Base-by-base conservation (phyloP, 75 land plant genomes). In the Isoetes taiwanensis region DNA sequence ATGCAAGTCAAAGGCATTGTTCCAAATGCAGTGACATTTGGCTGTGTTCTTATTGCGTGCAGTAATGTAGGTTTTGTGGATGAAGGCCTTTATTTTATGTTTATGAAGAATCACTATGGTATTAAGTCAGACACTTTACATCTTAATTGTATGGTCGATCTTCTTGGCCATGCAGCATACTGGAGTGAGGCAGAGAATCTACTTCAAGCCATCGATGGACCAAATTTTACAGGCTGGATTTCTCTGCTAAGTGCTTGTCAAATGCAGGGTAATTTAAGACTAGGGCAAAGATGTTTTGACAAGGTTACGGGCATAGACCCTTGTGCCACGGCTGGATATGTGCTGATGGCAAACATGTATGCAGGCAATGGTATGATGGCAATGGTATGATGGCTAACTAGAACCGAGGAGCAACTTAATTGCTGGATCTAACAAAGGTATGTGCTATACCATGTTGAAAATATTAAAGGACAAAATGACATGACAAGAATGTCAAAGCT, bases 81-180 rank as follows among this genome's bases (percentile, higher is more conserved):
- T 27, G 73, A 78, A 43, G 85, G 80, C 10, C 46, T 58, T 53
- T 48, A 65, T n/a, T 74, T 82, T 41, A 25, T 65, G 12, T 72
- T 75, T 29, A 74, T 82, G 27, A 59, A 59, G 26, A 41, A 55
- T 48, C 53, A 67, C 25, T 58, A 69, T 54, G 71, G 73, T 0
- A 62, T 82, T 11, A 56, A 64, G 41, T 78, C 76, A 1, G 72
- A 64, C 6, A 65, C 72, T 58, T 78, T 77, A 54, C 85, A 82
- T 8, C 78, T 77, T 72, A 42, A 75, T n/a, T 78, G 78, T 39
- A 30, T 78, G 14, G 72, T 72, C 27, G 85, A 82, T 55, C 71
- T 82, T 29, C 70, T 82, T 39, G 80, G 72, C 17, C 71, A 80
- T 34, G 28, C 59, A 24, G 84, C 77, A 0, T 28, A 56, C 20